Evolutionary conservation across 2,329 filamentous ascomycete genomes (phyloP).

Genomic region (Fusarium begoniae): DNA sequence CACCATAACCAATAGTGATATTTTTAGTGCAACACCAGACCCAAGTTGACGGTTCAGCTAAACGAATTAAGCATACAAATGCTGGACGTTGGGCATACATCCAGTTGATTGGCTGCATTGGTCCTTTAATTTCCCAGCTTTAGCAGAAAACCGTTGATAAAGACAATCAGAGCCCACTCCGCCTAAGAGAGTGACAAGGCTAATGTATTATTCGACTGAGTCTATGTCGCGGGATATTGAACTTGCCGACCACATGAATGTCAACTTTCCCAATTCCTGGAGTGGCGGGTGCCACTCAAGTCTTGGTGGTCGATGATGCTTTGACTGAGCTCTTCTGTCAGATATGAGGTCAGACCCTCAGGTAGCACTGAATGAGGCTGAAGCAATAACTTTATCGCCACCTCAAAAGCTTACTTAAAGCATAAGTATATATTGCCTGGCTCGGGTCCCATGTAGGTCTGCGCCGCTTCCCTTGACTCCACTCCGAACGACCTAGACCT

Average conservation of each 20-base stretch:
- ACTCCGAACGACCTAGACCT: not conserved
- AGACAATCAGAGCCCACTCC: too few species aligned
- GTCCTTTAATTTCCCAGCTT: not conserved
- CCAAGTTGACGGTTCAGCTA: not conserved
- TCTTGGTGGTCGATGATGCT: not conserved
- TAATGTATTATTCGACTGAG: not conserved
- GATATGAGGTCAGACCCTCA: too few species aligned
- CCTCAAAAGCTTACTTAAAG: accelerated
- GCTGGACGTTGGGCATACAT: not conserved
- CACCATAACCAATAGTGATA: not conserved
- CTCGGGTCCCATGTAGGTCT: too few species aligned
- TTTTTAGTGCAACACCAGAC: not conserved
- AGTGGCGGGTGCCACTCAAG: not conserved
- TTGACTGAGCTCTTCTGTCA: too few species aligned
- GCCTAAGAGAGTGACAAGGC: not conserved
- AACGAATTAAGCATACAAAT: not conserved
- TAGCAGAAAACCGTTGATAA: not conserved
- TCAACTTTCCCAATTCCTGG: not conserved
- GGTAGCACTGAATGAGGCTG: not conserved
- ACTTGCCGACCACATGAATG: not conserved
- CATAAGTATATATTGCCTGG: not conserved
- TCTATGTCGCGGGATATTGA: not conserved
- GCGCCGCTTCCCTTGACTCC: not conserved
- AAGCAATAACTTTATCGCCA: not conserved
- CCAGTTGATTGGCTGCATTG: not conserved